Base-by-base conservation (phyloP, 805 yeast genomes). In the Kluyveromyces aestuarii region DNA sequence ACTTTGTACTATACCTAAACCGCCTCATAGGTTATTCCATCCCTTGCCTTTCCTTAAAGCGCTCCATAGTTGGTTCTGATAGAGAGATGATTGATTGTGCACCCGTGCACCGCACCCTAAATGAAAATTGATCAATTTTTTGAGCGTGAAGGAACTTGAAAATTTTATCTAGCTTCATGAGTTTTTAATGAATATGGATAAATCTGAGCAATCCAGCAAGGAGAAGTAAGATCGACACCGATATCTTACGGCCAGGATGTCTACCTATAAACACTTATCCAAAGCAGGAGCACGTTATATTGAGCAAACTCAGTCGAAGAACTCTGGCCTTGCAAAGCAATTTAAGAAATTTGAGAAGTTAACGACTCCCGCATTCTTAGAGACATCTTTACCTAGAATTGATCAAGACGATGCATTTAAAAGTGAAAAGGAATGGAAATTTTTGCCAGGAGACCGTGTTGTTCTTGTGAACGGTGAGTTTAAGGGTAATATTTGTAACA, bases 391-490 rank as follows among this genome's bases (percentile, higher is more conserved):
- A 16, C 62, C 62, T n/a, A 52, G 61, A 9, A 68, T 70, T 2
- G 61, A 58, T 18, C 58, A 57, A 19, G 61, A 61, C 18, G 63
- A 66, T n/a, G 45, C 50, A 19, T 67, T 60, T 25, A 74, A 74
- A 55, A 69, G 71, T 14, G 72, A 68, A 41, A 70, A 72, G 51
- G 75, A 83, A 42, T 75, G 84, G 72, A 81, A 79, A 43, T 80
- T 79, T 54, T 71, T 81, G 42, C 80, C 79, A 19, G 95, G 95
- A 18, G 96, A 87, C 67, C 72, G 83, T 52, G 95, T 86, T 2
- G 76, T 87, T 61, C 73, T 88, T 25, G 71, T 79, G 27, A 75
- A 74, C 46, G 97, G 97, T 17, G 72, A 75, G 43, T 75, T 77
- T 59, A 79, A 79, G 59, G 96, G 96, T n/a, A 80, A 78, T 27